Base-by-base conservation (phyloP, 345 rosid species). In the Geranium brycei region DNA sequence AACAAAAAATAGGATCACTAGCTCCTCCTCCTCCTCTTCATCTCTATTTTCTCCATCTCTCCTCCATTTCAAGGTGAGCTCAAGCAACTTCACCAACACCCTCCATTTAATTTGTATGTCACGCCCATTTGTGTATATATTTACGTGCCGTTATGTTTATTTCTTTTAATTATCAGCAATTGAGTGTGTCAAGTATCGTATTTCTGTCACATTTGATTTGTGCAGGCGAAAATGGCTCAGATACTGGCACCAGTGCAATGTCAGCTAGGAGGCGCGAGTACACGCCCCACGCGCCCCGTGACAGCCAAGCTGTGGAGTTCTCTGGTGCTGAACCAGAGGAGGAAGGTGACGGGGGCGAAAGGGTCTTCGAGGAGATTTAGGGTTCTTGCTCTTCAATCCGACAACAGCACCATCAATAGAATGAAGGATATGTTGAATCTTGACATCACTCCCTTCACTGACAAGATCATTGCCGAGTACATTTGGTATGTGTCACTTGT, bases 391-490 rank as follows among this genome's bases (percentile, higher is more conserved):
- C 38, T 87, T 47, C 82, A 85, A 65, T 81, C 97, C 59, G 96
- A 92, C 4, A 80, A 71, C 69, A 62, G 83, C 68, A 80, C 87
- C 1, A 62, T 90, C 76, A 90, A 86, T 63, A 85, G 97, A 80
- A 32, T 90, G 17, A 95, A 87, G 76, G 64, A 69, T 67, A 85
- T 91, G 41, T 87, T 91, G 59, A 87, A 91, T 69, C 53, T 91
- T 78, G 99, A 93, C 65, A 68, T 85, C 58, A 86, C 85, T n/a
- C 95, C 95, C 32, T 85, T 75, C 78, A 80, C 97, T 55, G 88
- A 93, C 69, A 82, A 72, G 69, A 85, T 93, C 80, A 88, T 93
- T 62, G 97, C 97, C 13, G 99, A 93, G 66, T 93, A 93, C 79
- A 93, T 93, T 67, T 93, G 99, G 99, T 92, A 87, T 60, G 51